These are phyloP conservation scores for Kodamaea neixiangensis DNA, from an alignment of 805 yeast species.

Conservation along the genomic window DNA sequence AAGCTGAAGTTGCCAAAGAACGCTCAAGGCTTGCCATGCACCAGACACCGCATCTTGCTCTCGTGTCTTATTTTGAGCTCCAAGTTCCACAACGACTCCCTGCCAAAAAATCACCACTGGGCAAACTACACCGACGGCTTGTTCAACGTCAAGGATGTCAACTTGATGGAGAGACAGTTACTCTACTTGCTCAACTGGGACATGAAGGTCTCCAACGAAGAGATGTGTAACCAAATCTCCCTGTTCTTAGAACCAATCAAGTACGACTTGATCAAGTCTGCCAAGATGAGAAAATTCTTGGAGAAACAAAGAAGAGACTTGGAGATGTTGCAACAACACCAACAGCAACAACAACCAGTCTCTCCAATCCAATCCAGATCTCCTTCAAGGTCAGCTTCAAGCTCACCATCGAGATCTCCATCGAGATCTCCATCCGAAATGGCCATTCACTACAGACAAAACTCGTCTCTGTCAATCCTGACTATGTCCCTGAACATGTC, in stretches of 20 bases:
- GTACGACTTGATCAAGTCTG: conserved; percentile 34
- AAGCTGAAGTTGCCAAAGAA: conserved; percentile 63
- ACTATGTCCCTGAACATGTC: conserved; percentile 11
- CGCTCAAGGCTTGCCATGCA: conserved; percentile 77
- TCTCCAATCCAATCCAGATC: conserved; percentile 5
- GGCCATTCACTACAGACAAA: conserved; percentile 22
- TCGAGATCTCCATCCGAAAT: conserved; percentile 1
- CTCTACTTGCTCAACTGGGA: conserved; percentile 72
- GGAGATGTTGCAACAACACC: conserved; percentile 9
- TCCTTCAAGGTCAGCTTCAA: conserved; percentile 2
- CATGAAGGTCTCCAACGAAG: conserved; percentile 48
- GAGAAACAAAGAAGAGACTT: conserved; percentile 26
- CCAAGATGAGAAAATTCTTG: conserved; percentile 35
- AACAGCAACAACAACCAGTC: conserved; percentile 1
- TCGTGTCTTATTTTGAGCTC: conserved; percentile 74
- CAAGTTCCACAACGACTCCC: conserved; percentile 74
- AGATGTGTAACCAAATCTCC: conserved; percentile 42
- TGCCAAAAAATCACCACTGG: conserved; percentile 81
- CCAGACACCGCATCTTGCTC: conserved; percentile 74
- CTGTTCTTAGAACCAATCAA: conserved; percentile 56
- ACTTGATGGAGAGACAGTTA: conserved; percentile 79
- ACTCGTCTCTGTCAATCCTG: conserved; percentile 16
- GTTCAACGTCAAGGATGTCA: conserved; percentile 66
- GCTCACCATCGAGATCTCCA: not conserved
- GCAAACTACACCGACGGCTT: conserved; percentile 75